phyloP scores from a whole-genome alignment of 2,329 filamentous ascomycete species.

The Fusarium gaditjirri region DNA sequence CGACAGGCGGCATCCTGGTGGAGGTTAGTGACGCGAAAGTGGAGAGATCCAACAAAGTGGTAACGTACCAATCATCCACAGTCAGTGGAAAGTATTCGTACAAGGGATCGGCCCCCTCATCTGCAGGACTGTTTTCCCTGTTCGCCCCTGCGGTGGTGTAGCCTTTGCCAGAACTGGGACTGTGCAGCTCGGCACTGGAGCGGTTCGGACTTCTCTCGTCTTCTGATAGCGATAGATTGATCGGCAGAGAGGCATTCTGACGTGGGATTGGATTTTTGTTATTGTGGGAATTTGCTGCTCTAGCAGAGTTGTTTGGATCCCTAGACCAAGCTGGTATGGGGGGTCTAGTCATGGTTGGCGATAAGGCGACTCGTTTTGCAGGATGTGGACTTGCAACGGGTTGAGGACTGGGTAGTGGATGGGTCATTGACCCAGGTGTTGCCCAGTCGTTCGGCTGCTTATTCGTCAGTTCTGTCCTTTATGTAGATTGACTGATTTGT shows the following conservation, averaged over 20 bases:
- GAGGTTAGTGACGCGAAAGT: conserved; percentile 24
- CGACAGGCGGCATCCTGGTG: conserved; percentile 81
- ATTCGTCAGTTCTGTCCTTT: conserved; percentile 23
- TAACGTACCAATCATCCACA: conserved; percentile 80
- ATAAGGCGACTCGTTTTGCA: conserved; percentile 63
- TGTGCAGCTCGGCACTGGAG: conserved; percentile 61
- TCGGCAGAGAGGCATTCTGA: conserved; percentile 52
- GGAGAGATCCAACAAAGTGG: conserved; percentile 6
- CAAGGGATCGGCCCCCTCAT: conserved; percentile 82
- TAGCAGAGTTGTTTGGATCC: conserved; percentile 47
- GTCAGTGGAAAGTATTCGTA: conserved; percentile 96
- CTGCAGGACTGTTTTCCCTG: conserved; percentile 70
- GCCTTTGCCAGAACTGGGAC: conserved; percentile 60
- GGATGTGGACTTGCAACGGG: conserved; percentile 56
- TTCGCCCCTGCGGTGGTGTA: conserved; percentile 49
- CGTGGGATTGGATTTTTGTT: conserved; percentile 40
- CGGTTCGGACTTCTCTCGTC: conserved; percentile 68
- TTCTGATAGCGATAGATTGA: conserved; percentile 68
- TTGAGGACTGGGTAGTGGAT: conserved; percentile 46
- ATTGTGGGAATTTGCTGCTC: conserved; percentile 29
- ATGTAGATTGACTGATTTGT: neutral
- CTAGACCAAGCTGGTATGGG: conserved; percentile 64
- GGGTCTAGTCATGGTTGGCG: conserved; percentile 61
- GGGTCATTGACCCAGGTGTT: conserved; percentile 51
- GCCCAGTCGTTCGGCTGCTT: conserved; percentile 59